Conservation (phyloP, 2,329 filamentous ascomycete species). For the Cylindrodendrum hubeiense region DNA sequence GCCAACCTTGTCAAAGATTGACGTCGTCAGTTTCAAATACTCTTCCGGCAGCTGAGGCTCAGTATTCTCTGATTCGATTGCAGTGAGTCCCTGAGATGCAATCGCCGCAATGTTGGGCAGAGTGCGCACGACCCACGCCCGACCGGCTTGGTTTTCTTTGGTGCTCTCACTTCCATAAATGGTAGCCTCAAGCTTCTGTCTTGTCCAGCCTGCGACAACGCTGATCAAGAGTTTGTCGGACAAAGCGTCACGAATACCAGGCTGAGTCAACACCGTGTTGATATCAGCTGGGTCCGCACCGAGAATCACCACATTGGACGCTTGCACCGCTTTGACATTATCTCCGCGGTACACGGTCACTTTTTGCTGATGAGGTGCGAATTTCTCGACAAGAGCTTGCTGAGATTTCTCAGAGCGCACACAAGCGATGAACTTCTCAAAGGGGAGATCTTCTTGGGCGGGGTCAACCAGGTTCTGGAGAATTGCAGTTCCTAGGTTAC, state of each 20-base stretch:
- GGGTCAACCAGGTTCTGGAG: slow-evolving; percentile 38
- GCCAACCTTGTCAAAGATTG: slow-evolving; percentile 69
- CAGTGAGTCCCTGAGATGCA: slow-evolving; percentile 49
- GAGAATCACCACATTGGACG: slow-evolving; percentile 58
- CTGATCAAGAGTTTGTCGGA: slow-evolving; percentile 62
- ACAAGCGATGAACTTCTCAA: slow-evolving; percentile 44
- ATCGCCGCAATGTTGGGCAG: slow-evolving; percentile 52
- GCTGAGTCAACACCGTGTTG: slow-evolving; percentile 49
- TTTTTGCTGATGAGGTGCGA: slow-evolving; percentile 26
- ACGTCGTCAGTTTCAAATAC: slow-evolving; percentile 45
- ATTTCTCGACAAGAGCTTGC: slow-evolving; percentile 34
- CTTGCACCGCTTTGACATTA: slow-evolving; percentile 49
- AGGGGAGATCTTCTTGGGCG: slow-evolving; percentile 29
- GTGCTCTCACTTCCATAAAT: slow-evolving; percentile 47
- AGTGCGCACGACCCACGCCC: slow-evolving; percentile 47
- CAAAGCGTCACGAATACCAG: slow-evolving; percentile 54
- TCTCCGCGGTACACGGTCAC: slow-evolving; percentile 48
- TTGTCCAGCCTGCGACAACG: slow-evolving; percentile 63
- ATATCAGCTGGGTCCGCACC: slow-evolving; percentile 61
- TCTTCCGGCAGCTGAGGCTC: slow-evolving; percentile 35
- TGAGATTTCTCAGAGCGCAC: slow-evolving; percentile 46
- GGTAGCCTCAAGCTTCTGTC: slow-evolving; percentile 51
- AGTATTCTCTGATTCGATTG: slow-evolving; percentile 44
- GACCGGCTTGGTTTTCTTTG: slow-evolving; percentile 18
- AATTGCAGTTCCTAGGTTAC: slow-evolving; percentile 49